Evolutionary conservation across 495 filamentous ascomycete species (phyloP), one percentile per base, ranked within the genome.

Genomic region (Penicilliopsis zonata): DNA sequence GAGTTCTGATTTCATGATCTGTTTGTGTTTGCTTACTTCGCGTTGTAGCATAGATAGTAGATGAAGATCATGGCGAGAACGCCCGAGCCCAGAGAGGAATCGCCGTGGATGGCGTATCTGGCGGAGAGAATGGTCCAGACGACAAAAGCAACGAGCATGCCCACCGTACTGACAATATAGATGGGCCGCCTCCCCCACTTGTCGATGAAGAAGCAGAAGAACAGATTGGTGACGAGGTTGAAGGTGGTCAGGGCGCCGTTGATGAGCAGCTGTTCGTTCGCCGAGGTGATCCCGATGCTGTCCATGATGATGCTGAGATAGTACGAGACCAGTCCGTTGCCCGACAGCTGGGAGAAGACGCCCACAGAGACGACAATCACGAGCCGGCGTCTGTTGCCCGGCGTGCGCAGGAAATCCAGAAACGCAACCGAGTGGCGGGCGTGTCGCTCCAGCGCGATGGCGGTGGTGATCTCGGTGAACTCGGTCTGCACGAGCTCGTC

Each of bases 301-400:
- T 70, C 53, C 44, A 78, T 70, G 30, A 80, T 62, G 32, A 52
- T 54, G 36, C 46, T 54, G 31, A 73, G 44, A 37, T 78, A 80
- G 61, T 79, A 78, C 30, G 70, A 76, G 42, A 79, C 69, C 21
- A 82, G 60, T 26, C 68, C 74, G 44, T 80, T 80, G 25, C 78
- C 78, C 18, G 67, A 73, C 72, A 72, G 81, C 48, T 81, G 78
- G 4, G 69, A 72, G 32, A 61, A 63, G 30, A 56, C 42, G 42
- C 75, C 75, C 18, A 78, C 57, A 13, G 68, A 67, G 22, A 76
- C 49, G 19, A 76, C 64, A 15, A 82, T 52, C 22, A 51, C 33
- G 3, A 81, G 44, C 17, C 78, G 67, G 44, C 74, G 75, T 6
- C 74, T 67, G 57, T 84, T 86, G 36, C 80, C 78, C 50, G 67